phyloP scores from a whole-genome alignment of 1,284 basidiomycete genomes.

The Ustilago hordei region DNA sequence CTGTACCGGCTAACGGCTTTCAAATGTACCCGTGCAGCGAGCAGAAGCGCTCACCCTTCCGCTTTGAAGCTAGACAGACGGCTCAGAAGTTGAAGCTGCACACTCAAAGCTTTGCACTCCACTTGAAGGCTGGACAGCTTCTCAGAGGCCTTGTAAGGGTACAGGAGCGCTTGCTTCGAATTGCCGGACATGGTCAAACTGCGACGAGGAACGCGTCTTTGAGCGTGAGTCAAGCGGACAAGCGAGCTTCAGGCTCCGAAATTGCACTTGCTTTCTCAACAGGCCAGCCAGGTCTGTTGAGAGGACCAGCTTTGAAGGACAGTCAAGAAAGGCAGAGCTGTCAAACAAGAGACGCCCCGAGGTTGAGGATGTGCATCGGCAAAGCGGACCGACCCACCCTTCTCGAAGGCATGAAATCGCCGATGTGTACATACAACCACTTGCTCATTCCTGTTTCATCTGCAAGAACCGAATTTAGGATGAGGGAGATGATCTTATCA shows the following conservation, averaged over 20 bases:
- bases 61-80: not conserved
- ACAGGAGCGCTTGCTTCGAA: not conserved
- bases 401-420: not conserved
- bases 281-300: not conserved
- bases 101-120: not conserved
- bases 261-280: not conserved
- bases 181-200: not conserved
- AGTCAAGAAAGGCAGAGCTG: not conserved
- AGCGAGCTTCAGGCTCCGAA: conserved; percentile 40
- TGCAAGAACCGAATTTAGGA: not conserved
- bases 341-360: not conserved
- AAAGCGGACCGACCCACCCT: conserved; percentile 7
- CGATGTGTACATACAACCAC: conserved; percentile 4
- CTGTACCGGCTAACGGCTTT: conserved; percentile 37
- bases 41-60: not conserved
- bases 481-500: conserved; percentile 18
- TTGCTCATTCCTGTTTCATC: not conserved
- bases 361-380: conserved; percentile 5
- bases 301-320: not conserved
- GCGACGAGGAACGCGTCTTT: conserved; percentile 8
- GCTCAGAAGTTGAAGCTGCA: not conserved
- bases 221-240: conserved; percentile 10
- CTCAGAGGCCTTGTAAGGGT: not conserved
- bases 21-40: conserved; percentile 12
- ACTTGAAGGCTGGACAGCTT: not conserved